These are phyloP conservation scores for Penicillium sp. DNA, from an alignment of 2,329 filamentous ascomycete genomes.

Conservation along the genomic window DNA sequence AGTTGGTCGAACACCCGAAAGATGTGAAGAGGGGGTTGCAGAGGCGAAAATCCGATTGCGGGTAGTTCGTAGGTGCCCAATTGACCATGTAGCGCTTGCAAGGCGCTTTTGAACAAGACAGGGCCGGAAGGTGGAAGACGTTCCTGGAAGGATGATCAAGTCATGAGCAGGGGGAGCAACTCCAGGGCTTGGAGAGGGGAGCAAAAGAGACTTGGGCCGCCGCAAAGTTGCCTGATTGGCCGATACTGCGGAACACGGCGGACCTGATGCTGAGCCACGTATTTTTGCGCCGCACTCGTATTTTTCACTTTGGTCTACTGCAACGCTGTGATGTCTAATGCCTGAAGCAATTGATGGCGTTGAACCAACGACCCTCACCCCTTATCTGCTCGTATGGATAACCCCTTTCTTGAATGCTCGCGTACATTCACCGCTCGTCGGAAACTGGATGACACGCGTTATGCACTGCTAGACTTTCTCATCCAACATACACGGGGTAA, in stretches of 20 bases:
- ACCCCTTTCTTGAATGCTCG: constrained; percentile 10
- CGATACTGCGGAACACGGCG: constrained; percentile 12
- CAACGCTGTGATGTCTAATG: not conserved
- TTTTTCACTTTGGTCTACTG: constrained; percentile 7
- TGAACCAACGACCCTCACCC: too few relatives aligned
- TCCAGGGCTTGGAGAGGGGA: not conserved
- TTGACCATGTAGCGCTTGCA: not conserved
- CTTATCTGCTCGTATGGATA: too few relatives aligned
- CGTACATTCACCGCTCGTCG: constrained; percentile 26
- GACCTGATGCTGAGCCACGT: constrained; percentile 7
- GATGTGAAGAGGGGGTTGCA: not conserved
- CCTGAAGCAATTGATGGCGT: too few relatives aligned
- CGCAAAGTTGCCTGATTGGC: constrained; percentile 11
- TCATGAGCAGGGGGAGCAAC: constrained; percentile 1
- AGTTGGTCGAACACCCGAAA: not conserved
- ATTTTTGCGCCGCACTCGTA: not conserved
- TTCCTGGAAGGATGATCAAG: not conserved
- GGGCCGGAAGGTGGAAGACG: not conserved
- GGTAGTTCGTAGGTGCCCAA: not conserved
- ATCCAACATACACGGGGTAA: constrained; percentile 39
- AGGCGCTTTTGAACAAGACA: not conserved
- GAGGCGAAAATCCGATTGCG: not conserved
- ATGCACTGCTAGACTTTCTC: constrained; percentile 34
- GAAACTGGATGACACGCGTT: constrained; percentile 39
- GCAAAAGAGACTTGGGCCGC: constrained; percentile 16